Evolutionary conservation across 371 early-diverging fungal genomes (phyloP).

Genomic region (Syncephalastrum contaminatum): DNA sequence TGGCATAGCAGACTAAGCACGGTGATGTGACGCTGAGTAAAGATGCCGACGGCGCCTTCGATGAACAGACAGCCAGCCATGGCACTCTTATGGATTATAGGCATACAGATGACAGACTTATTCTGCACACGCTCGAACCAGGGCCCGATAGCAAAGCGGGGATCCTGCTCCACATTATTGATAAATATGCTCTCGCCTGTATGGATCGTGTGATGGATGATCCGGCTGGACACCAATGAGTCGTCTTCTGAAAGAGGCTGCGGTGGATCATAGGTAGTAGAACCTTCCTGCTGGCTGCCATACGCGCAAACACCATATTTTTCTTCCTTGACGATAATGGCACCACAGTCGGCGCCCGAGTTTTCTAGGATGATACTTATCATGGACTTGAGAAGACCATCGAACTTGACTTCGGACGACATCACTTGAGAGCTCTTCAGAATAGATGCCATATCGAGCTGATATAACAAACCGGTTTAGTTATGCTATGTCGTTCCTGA

Average conservation of each 20-base stretch:
- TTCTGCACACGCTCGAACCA: slow-evolving; percentile 46
- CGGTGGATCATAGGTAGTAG: slow-evolving; percentile 45
- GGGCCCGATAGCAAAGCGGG: slow-evolving; percentile 42
- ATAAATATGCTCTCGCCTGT: slow-evolving; percentile 42
- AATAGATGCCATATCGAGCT: slow-evolving; percentile 43
- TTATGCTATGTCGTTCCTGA: background rate
- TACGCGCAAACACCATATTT: slow-evolving; percentile 40
- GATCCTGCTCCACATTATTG: slow-evolving; percentile 36
- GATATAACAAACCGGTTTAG: background rate
- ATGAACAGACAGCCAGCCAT: slow-evolving; percentile 56
- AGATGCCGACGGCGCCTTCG: slow-evolving; percentile 55
- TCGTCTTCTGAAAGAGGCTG: slow-evolving; percentile 29
- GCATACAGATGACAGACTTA: slow-evolving; percentile 58
- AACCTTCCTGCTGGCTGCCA: slow-evolving; percentile 37
- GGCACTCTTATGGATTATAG: slow-evolving; percentile 50
- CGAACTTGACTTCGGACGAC: slow-evolving; percentile 47
- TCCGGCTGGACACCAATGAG: slow-evolving; percentile 33
- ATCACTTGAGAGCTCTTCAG: slow-evolving; percentile 51
- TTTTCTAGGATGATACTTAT: slow-evolving; percentile 48
- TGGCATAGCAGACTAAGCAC: slow-evolving; percentile 58
- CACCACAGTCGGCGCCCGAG: slow-evolving; percentile 46
- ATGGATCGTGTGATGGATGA: slow-evolving; percentile 42
- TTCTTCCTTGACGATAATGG: slow-evolving; percentile 46
- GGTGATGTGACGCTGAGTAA: slow-evolving; percentile 54
- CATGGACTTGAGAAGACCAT: slow-evolving; percentile 38